A percentile compares a stretch with the other conserved stretches of the same genome.
phyloP scores from a whole-genome alignment of 108 stramenopile genomes.

The Conticribra weissflogii region DNA sequence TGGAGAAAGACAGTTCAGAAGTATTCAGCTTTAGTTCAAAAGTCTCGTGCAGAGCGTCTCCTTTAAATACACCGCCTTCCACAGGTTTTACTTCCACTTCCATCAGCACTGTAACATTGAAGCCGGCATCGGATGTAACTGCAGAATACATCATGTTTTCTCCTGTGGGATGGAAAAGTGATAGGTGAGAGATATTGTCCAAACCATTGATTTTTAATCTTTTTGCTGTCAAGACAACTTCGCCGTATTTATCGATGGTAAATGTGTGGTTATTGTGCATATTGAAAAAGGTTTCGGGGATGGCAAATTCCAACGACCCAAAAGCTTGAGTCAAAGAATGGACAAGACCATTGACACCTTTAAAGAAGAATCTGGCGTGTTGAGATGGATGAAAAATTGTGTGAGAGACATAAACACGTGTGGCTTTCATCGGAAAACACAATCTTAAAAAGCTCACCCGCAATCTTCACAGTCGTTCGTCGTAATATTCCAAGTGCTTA shows the following conservation, averaged over 20 bases:
- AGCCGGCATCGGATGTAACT: conserved; percentile 27
- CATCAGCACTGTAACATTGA: conserved; percentile 44
- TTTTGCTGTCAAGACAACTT: conserved; percentile 29
- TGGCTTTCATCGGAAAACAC: neutral
- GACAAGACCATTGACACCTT: conserved; percentile 70
- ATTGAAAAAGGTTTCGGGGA: conserved; percentile 33
- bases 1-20: conserved; percentile 34
- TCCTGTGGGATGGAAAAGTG: conserved; percentile 45
- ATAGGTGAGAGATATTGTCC: conserved; percentile 52
- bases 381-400: neutral
- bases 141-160: conserved; percentile 32
- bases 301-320: conserved; percentile 8
- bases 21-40: conserved; percentile 58
- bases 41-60: conserved; percentile 48
- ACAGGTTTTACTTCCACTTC: conserved; percentile 45
- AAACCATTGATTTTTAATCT: conserved; percentile 53
- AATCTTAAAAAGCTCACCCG: conserved; percentile 33
- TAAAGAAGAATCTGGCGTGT: conserved; percentile 46
- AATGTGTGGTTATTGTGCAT: conserved; percentile 53
- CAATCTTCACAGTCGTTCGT: conserved; percentile 34
- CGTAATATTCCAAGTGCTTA: conserved; percentile 21
- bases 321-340: conserved; percentile 42
- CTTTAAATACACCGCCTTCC: conserved; percentile 33
- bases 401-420: neutral
- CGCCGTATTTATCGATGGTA: conserved; percentile 41